Conservation (phyloP, 2,329 filamentous ascomycete genomes). For the Cercospora zeae-maydis region DNA sequence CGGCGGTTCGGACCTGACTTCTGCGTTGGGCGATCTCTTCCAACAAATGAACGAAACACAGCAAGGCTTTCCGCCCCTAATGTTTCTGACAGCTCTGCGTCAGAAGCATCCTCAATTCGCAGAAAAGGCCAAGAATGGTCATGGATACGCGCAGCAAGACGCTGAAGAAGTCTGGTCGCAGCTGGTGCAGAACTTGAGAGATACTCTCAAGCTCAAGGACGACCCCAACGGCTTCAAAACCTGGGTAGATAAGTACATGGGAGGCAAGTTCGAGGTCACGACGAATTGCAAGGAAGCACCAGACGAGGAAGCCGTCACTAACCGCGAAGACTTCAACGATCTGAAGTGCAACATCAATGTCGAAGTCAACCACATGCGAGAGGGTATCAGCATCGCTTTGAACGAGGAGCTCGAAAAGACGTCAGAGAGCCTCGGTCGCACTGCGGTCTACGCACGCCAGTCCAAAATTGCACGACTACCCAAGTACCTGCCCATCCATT, state of each 20-base stretch:
- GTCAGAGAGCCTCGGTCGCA: slow-evolving; percentile 70
- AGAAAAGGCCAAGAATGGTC: slow-evolving; percentile 75
- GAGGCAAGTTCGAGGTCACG: slow-evolving; percentile 72
- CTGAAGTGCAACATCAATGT: slow-evolving; percentile 92
- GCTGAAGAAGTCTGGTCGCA: slow-evolving; percentile 98
- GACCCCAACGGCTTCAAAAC: slow-evolving; percentile 56
- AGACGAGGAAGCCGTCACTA: slow-evolving; percentile 64
- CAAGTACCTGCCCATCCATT: slow-evolving; percentile 94
- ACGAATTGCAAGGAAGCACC: slow-evolving; percentile 84
- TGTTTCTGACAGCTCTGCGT: slow-evolving; percentile 78
- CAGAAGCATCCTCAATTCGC: slow-evolving; percentile 86
- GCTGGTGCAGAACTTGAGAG: slow-evolving; percentile 76
- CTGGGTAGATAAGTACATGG: slow-evolving; percentile 79
- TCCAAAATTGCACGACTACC: slow-evolving; percentile 87
- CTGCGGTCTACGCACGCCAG: slow-evolving; percentile 83
- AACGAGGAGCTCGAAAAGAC: slow-evolving; percentile 89
- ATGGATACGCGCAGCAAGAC: slow-evolving; percentile 94
- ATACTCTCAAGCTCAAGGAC: slow-evolving; percentile 68
- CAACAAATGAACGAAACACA: slow-evolving; percentile 87
- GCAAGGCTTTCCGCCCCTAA: slow-evolving; percentile 75
- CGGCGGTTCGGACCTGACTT: slow-evolving; percentile 66
- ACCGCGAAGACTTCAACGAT: slow-evolving; percentile 78
- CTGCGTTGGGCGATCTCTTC: slow-evolving; percentile 76
- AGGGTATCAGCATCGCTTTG: slow-evolving; percentile 78
- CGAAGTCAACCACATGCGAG: slow-evolving; percentile 82